Evolutionary conservation across 306 rosid species (phyloP).

Genomic region (Glycine tomentella): DNA sequence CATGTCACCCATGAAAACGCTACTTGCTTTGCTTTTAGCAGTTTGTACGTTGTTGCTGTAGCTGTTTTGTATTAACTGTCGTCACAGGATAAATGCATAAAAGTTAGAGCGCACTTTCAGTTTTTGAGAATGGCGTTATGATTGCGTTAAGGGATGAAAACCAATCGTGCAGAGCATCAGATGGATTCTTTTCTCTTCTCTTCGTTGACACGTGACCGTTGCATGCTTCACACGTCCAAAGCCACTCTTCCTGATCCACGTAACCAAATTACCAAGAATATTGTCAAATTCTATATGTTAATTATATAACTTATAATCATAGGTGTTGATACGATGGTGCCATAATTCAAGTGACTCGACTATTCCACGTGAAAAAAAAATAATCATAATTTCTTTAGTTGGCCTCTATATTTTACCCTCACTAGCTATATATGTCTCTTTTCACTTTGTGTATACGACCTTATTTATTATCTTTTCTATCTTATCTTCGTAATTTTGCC

Average conservation of each 20-base stretch:
- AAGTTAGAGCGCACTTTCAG: conserved; percentile 33
- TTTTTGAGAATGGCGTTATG: conserved; percentile 15
- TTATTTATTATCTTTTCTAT: not conserved
- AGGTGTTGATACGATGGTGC: no score
- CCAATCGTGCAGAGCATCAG: conserved; percentile 1
- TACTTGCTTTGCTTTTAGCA: not conserved
- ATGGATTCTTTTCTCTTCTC: not conserved
- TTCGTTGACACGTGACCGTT: conserved; percentile 40
- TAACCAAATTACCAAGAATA: not conserved
- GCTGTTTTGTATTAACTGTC: not conserved
- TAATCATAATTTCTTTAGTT: not conserved
- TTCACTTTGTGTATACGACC: not conserved
- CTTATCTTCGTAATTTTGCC: not conserved
- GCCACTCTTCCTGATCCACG: conserved; percentile 27
- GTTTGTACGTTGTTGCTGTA: not conserved
- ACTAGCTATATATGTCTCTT: not conserved
- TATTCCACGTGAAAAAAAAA: not conserved
- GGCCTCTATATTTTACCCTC: not conserved
- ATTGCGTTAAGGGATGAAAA: conserved; percentile 14
- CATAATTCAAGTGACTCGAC: not conserved
- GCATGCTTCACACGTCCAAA: conserved; percentile 52
- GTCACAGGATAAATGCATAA: conserved; percentile 14
- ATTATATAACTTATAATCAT: no score
- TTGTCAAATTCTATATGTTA: no score
- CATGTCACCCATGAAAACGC: not conserved